Percentiles rank a stretch among this genome's conserved stretches.
phyloP scores from a whole-genome alignment of 768 basidiomycete species.

The Boletus insuetus region DNA sequence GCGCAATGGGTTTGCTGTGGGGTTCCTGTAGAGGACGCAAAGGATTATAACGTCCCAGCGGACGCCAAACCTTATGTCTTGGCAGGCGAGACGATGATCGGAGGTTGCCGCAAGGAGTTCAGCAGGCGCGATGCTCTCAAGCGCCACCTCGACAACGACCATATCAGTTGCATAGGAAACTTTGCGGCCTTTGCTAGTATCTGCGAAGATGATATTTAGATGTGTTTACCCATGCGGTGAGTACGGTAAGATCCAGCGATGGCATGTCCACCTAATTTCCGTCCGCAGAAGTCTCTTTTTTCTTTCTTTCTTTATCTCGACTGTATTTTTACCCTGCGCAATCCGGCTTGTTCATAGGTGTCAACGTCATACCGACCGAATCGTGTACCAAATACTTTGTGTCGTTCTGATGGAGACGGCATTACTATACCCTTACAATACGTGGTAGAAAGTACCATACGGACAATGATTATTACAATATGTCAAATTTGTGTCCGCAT shows the following conservation, averaged over 20 bases:
- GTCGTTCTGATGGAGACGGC: not conserved
- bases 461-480: constrained; percentile 2
- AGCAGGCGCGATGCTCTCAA: constrained; percentile 41
- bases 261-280: not conserved
- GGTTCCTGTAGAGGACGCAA: constrained; percentile 27
- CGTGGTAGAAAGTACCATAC: constrained; percentile 16
- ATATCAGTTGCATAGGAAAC: constrained; percentile 33
- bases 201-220: constrained; percentile 25
- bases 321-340: constrained; percentile 2
- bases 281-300: constrained; percentile 6
- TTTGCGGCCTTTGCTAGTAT: constrained; percentile 28
- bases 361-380: constrained; percentile 3
- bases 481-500: not conserved
- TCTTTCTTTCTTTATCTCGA: not conserved
- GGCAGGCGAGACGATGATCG: constrained; percentile 32
- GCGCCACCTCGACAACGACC: constrained; percentile 38
- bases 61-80: constrained; percentile 26
- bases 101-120: constrained; percentile 38
- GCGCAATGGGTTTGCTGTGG: constrained; percentile 41
- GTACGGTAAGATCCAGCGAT: not conserved
- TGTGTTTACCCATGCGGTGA: constrained; percentile 2
- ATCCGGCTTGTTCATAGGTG: constrained; percentile 2
- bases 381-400: constrained; percentile 10
- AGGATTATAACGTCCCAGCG: constrained; percentile 17
- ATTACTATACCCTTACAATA: constrained; percentile 14